Base-by-base conservation (phyloP, 2,329 filamentous ascomycete species). In the Ceratocystis albifundus region DNA sequence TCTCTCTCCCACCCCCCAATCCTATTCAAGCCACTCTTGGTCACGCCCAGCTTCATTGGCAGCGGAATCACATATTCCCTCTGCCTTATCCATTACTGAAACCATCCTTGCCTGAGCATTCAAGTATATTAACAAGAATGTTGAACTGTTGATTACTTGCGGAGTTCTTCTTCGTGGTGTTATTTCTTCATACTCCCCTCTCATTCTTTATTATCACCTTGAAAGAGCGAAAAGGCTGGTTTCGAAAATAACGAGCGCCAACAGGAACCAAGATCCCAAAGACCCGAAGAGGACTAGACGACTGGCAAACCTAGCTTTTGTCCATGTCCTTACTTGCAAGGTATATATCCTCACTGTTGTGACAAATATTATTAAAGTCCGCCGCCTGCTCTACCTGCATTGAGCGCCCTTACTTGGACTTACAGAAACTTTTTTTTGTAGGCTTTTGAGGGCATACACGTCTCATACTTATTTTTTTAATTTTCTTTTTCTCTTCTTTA, bases 261-360 rank as follows among this genome's bases (percentile, higher is more conserved):
- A 0, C n/a, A 7, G 32, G 12, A 36, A 3, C 8, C 15, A 20
- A 59, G 55, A 41, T 41, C 36, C 36, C 36, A 12, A 41, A 30
- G n/a, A n/a, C 55, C 55, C 36, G 55, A 32, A 59, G 17, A 36
- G 25, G 32, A 32, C 32, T 59, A 59, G 30, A 59, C 55, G 28
- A 59, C 10, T 4, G 10, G 15, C 10, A 41, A 41, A 4, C 36
- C 30, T n/a, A 25, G 55, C 55, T 36, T 28, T 25, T 59, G 55
- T 36, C 10, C 55, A 59, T 7, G 55, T 59, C 55, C 55, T 59
- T 59, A 28, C 55, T 59, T 30, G 55, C 30, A 59, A 36, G 55
- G 55, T 59, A 59, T 25, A n/a, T n/a, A 12, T 59, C 17, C 55
- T 59, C 55, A 59, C 25, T 36, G 15, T 12, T 36, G 55, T 59